These are phyloP conservation scores for Pichia membranifaciens DNA, from an alignment of 805 yeast genomes.

Conservation along the genomic window DNA sequence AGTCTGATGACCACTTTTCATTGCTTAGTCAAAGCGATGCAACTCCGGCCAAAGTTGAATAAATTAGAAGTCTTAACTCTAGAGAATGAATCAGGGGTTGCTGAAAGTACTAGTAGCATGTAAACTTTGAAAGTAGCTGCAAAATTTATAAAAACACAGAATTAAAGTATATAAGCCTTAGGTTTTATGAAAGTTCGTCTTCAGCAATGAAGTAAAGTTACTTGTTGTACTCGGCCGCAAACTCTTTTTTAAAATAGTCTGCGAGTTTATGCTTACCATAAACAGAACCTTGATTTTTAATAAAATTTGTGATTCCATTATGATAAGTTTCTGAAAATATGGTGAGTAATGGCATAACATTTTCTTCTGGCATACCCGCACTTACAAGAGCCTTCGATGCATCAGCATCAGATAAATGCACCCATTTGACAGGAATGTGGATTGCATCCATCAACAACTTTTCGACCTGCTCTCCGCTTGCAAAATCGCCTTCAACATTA, in stretches of 20 bases:
- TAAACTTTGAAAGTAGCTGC: no score
- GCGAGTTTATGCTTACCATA: background rate
- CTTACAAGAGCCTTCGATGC: background rate
- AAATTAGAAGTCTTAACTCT: no score
- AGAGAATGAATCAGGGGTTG: no score
- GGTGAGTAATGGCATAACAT: background rate
- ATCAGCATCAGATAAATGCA: background rate
- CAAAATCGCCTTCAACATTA: background rate
- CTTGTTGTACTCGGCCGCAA: background rate
- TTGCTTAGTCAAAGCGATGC: no score
- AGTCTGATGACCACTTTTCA: no score
- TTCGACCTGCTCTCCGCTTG: background rate
- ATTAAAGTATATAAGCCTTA: no score
- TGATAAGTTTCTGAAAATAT: background rate
- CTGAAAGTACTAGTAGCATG: no score
- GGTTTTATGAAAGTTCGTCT: no score
- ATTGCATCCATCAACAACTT: background rate
- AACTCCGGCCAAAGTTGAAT: no score
- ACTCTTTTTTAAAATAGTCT: background rate
- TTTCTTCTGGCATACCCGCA: background rate
- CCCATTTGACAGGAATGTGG: background rate
- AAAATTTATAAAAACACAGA: no score
- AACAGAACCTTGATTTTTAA: background rate
- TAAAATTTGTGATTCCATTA: background rate
- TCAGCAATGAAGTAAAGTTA: no score